Percentiles rank a stretch among this genome's conserved stretches.
Conservation (phyloP, 495 filamentous ascomycete genomes). For the Hypoxylon lenormandii region DNA sequence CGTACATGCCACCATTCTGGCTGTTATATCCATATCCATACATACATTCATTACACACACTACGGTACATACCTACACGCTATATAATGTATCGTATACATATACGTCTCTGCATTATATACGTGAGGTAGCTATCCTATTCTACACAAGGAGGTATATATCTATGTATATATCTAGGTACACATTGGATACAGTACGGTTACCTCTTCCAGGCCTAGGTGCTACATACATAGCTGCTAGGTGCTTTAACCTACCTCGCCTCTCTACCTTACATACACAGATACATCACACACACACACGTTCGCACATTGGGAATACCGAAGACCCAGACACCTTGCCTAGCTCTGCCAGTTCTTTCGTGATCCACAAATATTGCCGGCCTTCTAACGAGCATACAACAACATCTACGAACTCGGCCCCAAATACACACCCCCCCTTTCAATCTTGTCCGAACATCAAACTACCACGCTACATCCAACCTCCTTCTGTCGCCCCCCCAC, state of each 20-base stretch:
- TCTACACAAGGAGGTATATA: too few relatives aligned
- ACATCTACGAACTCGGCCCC: constrained; percentile 29
- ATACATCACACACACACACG: constrained; percentile 25
- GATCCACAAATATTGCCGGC: constrained; percentile 44
- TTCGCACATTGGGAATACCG: constrained; percentile 30
- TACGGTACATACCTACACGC: too few relatives aligned
- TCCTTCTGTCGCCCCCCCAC: constrained; percentile 38
- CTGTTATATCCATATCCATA: constrained; percentile 20
- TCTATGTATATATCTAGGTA: too few relatives aligned
- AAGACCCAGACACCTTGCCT: constrained; percentile 38
- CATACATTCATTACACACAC: not conserved
- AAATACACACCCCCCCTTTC: constrained; percentile 22
- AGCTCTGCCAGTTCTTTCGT: constrained; percentile 16
- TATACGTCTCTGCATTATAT: too few relatives aligned
- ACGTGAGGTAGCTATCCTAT: too few relatives aligned
- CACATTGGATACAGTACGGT: too few relatives aligned
- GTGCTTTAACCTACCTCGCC: too few relatives aligned
- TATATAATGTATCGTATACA: too few relatives aligned
- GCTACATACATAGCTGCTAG: too few relatives aligned
- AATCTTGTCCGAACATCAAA: constrained; percentile 36
- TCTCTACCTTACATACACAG: constrained; percentile 3
- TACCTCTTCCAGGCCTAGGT: too few relatives aligned
- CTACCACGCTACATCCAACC: constrained; percentile 22
- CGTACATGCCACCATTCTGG: constrained; percentile 37
- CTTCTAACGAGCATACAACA: constrained; percentile 31